A percentile compares a stretch with the other conserved stretches of the same genome.
phyloP scores from a whole-genome alignment of 495 filamentous ascomycete genomes.

The Astrocystis sublimbata region DNA sequence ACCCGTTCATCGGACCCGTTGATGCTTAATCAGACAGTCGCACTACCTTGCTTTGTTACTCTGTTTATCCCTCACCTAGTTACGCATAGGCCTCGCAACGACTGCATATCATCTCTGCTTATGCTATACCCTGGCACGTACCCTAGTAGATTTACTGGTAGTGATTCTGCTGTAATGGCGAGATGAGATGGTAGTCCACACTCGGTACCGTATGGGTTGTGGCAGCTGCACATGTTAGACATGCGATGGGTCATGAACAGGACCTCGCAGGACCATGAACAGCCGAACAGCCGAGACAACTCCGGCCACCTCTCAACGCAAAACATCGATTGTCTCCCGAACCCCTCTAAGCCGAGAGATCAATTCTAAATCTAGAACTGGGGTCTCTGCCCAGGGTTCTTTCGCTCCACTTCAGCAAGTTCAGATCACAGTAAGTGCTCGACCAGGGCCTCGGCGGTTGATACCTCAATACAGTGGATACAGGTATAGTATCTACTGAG shows the following conservation, averaged over 20 bases:
- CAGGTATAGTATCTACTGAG: no score
- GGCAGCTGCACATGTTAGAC: not conserved
- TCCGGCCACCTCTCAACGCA: not conserved
- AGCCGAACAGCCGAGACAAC: no score
- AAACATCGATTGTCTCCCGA: not conserved
- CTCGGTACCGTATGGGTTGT: not conserved
- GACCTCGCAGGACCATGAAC: not conserved
- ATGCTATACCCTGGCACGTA: not conserved
- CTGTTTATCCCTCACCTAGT: not conserved
- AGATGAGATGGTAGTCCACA: not conserved
- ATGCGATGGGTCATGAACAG: not conserved
- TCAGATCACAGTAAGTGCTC: not conserved
- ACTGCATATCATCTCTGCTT: not conserved
- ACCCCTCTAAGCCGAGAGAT: not conserved
- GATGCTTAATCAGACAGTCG: not conserved
- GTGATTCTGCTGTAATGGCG: not conserved
- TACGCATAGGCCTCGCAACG: not conserved
- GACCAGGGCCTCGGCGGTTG: no score
- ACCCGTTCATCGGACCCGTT: slow-evolving; percentile 10
- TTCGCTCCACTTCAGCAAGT: not conserved
- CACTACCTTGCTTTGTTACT: not conserved
- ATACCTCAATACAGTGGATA: not conserved
- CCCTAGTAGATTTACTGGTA: not conserved
- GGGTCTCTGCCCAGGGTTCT: not conserved
- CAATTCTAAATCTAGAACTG: not conserved